A percentile compares a stretch with the other conserved stretches of the same genome.
phyloP scores from a whole-genome alignment of 139 green algal species.

The Chlamydomonas incerta region DNA sequence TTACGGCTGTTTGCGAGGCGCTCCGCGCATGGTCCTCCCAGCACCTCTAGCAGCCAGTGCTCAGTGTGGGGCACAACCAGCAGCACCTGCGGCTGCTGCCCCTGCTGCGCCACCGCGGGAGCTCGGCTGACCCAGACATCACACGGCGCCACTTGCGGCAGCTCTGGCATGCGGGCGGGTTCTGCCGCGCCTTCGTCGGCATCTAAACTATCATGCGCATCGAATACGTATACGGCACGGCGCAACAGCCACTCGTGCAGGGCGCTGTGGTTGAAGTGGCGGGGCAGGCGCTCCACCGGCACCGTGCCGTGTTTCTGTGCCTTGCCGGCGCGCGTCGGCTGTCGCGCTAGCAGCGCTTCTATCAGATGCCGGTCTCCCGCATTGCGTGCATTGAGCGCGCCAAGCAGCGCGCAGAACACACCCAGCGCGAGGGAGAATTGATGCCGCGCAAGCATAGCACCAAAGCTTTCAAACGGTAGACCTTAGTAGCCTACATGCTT shows the following conservation, averaged over 20 bases:
- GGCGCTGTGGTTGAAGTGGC: not conserved
- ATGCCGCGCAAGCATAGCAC: too few relatives aligned
- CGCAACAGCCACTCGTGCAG: slow-evolving; percentile 10
- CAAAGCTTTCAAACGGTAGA: too few relatives aligned
- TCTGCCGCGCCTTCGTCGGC: too few relatives aligned
- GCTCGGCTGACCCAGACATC: too few relatives aligned
- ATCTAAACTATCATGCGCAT: not conserved
- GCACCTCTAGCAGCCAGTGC: not conserved
- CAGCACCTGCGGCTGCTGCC: too few relatives aligned
- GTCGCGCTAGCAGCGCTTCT: not conserved
- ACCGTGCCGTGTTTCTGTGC: not conserved
- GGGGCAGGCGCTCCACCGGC: not conserved
- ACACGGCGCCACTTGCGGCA: too few relatives aligned
- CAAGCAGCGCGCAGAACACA: not conserved
- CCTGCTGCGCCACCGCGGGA: too few relatives aligned
- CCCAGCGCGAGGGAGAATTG: not conserved
- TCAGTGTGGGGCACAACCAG: not conserved
- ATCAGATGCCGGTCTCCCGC: too few relatives aligned
- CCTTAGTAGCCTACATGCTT: too few relatives aligned
- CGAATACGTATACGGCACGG: not conserved
- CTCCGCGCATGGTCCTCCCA: not conserved
- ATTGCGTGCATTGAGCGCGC: too few relatives aligned
- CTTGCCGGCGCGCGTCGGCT: not conserved
- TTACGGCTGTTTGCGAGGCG: too few relatives aligned
- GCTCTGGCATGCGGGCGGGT: too few relatives aligned